Conservation (phyloP, 768 basidiomycete genomes). For the Hysterangium stoloniferum region DNA sequence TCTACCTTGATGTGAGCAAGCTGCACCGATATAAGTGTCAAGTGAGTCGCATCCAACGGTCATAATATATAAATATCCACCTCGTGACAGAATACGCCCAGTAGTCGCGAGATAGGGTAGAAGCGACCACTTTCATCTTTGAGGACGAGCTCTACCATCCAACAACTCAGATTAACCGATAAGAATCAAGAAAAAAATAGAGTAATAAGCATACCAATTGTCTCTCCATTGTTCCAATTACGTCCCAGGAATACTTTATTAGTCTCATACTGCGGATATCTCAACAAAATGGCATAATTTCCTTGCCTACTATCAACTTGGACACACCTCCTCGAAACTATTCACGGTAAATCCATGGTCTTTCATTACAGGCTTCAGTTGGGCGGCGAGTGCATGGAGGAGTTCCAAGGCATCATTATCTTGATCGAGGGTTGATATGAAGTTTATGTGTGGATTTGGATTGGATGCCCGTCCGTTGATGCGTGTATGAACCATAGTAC, state of each 20-base stretch:
- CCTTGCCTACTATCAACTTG: conserved; percentile 2
- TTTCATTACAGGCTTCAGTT: conserved; percentile 81
- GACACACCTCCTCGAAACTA: conserved; percentile 68
- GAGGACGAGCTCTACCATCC: conserved; percentile 59
- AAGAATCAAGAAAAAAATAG: not conserved
- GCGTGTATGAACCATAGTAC: conserved; percentile 77
- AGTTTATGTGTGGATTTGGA: conserved; percentile 72
- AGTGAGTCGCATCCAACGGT: conserved; percentile 1
- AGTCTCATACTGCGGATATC: conserved; percentile 53
- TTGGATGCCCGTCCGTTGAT: conserved; percentile 62
- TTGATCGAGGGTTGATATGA: conserved; percentile 56
- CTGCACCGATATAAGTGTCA: conserved; percentile 29
- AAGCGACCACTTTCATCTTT: conserved; percentile 54
- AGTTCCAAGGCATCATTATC: conserved; percentile 51
- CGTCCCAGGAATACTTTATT: conserved; percentile 74
- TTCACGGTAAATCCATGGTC: conserved; percentile 67
- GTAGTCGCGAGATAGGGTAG: conserved; percentile 54
- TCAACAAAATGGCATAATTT: not conserved
- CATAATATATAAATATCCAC: conserved; percentile 30
- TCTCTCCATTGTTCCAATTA: conserved; percentile 82
- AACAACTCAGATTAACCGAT: not conserved
- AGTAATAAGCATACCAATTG: conserved; percentile 43
- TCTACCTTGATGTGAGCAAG: conserved; percentile 74
- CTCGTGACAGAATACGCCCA: conserved; percentile 81
- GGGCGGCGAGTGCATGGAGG: conserved; percentile 72